These are phyloP conservation scores for Erysimum cheiranthoides DNA, from an alignment of 345 rosid species.

Conservation along the genomic window DNA sequence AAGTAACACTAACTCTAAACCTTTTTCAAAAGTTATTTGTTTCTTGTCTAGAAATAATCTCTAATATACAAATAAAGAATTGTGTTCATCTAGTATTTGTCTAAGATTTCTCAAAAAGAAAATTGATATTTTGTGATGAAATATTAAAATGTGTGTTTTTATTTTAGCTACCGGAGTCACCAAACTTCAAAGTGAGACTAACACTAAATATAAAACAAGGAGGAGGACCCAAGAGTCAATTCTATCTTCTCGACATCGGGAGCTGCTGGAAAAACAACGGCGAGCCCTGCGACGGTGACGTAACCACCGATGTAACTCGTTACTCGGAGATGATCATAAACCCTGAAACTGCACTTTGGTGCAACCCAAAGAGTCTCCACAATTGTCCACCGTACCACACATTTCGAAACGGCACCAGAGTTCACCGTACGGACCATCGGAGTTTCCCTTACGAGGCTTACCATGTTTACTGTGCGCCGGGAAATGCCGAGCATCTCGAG, in stretches of 20 bases:
- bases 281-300: conserved; percentile 68
- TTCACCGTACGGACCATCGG: conserved; percentile 54
- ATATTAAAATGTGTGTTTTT: neutral
- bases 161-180: conserved; percentile 76
- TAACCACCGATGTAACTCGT: conserved; percentile 72
- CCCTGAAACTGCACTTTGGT: conserved; percentile 58
- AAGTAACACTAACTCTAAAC: conserved; percentile 35
- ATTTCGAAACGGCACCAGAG: conserved; percentile 52
- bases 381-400: conserved; percentile 72
- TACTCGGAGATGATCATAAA: conserved; percentile 82
- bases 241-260: conserved; percentile 80
- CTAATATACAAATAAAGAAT: neutral
- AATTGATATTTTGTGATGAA: neutral
- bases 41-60: neutral
- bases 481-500: conserved; percentile 58
- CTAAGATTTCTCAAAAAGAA: neutral
- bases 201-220: conserved; percentile 68
- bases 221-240: conserved; percentile 78
- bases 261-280: conserved; percentile 91
- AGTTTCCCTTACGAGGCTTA: conserved; percentile 69
- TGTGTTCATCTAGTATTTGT: neutral
- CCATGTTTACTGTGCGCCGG: conserved; percentile 76
- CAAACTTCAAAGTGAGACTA: conserved; percentile 69
- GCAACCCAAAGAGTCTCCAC: conserved; percentile 47
- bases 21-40: neutral